These are phyloP conservation scores for Aspergillus ellipticus DNA, from an alignment of 495 filamentous ascomycete genomes.

Conservation along the genomic window DNA sequence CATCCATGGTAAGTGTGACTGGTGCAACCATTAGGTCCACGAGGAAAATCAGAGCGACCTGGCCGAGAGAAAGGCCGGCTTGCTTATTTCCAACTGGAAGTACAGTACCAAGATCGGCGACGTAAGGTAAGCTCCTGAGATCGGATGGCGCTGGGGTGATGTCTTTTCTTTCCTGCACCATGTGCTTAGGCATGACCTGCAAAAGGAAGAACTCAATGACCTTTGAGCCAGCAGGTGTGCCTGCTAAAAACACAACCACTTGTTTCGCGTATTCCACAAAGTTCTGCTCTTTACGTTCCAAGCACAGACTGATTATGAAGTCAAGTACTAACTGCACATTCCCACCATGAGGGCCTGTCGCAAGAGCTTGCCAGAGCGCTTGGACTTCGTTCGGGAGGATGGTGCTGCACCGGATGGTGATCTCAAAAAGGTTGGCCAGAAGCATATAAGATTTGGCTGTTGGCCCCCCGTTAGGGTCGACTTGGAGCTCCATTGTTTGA, in stretches of 20 bases:
- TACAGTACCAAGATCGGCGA: constrained; percentile 76
- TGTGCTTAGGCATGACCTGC: constrained; percentile 83
- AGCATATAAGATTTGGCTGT: constrained; percentile 91
- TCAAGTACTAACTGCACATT: constrained; percentile 93
- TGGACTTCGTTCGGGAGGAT: constrained; percentile 94
- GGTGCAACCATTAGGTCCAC: constrained; percentile 96
- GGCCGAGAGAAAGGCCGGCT: constrained; percentile 83
- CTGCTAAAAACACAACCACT: constrained; percentile 91
- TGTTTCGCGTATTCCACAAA: constrained; percentile 98
- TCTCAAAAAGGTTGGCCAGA: constrained; percentile 91
- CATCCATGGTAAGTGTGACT: constrained; percentile 68
- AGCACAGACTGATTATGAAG: constrained; percentile 88
- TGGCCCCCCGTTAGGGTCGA: constrained; percentile 92
- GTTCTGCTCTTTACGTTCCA: constrained; percentile 92
- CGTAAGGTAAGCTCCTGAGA: constrained; percentile 71
- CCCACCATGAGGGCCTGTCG: constrained; percentile 88
- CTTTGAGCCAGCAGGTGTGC: constrained; percentile 84
- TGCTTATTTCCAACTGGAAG: constrained; percentile 88
- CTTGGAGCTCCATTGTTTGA: constrained; percentile 84
- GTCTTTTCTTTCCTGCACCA: constrained; percentile 84
- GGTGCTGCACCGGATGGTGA: constrained; percentile 86
- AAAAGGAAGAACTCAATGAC: constrained; percentile 90
- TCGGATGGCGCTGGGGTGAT: constrained; percentile 69
- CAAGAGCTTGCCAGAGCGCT: constrained; percentile 94
- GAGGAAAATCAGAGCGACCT: constrained; percentile 87